Evolutionary conservation across 2,329 filamentous ascomycete genomes (phyloP), one percentile per base, ranked within the genome.

Genomic region (Fusarium gaditjirri): DNA sequence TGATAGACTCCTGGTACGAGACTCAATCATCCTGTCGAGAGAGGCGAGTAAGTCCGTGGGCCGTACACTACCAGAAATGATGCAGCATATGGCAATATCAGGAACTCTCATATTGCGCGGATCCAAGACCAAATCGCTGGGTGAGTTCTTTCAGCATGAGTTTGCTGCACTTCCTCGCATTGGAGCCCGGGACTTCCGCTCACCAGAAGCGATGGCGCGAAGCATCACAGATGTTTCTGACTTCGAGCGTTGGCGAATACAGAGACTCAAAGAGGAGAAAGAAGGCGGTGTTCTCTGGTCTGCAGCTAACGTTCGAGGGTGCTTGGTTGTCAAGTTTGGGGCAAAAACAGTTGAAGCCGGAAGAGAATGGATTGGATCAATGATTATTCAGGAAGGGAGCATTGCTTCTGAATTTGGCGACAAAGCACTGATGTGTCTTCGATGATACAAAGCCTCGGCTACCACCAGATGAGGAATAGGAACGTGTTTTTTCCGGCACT

Each of bases 271-370:
- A 60, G 84, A 86, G 77, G 93, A 96, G 80, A 86, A 82, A 68
- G 78, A 81, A 14, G 84, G 87, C 53, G 88, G 88, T 21, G 81
- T 97, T 7, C 84, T 95, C 7, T 97, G 94, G 94, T 95, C 94
- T 31, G 93, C 93, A 17, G 93, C 94, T 19, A 88, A 87, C 31
- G 90, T 97, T 38, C 88, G 94, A 58, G 92, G 94, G 8, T 97
- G 95, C 77, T 92, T 96, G 7, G 87, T 98, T 31, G 92, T 98
- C 74, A 98, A 98, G 80, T 97, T 98, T 80, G 94, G 93, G 3
- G 93, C 95, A 3, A 87, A 86, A 60, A 92, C 91, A 47, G 92
- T 97, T 29, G 94, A 98, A 80, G 92, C 91, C 31, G 94, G 92
- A 8, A 89, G 93, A 73, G 84, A 88, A 50, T 98, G 95, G 94